phyloP scores from a whole-genome alignment of 73 alveolate species.

The Blepharisma stoltei region DNA sequence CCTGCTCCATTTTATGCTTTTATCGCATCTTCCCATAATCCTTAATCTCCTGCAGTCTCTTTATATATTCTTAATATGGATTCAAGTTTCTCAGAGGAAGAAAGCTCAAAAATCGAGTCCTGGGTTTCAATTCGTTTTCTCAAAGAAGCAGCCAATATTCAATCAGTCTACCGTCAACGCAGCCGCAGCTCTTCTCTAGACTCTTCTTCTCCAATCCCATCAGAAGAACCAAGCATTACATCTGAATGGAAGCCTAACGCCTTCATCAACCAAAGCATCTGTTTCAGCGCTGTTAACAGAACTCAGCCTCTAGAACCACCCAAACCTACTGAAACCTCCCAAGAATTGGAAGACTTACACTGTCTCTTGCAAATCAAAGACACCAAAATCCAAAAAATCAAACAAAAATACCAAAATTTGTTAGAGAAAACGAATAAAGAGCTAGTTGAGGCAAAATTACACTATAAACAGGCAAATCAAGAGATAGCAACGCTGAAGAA shows the following conservation, averaged over 20 bases:
- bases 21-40: too few relatives aligned
- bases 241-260: constrained; percentile 23
- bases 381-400: not conserved
- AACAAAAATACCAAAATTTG: not conserved
- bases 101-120: constrained; percentile 1
- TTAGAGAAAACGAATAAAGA: not conserved
- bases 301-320: not conserved
- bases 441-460: not conserved
- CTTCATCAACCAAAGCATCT: constrained; percentile 11
- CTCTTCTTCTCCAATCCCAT: constrained; percentile 16
- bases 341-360: constrained; percentile 3
- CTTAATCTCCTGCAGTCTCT: too few relatives aligned
- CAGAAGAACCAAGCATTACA: not conserved
- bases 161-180: constrained; percentile 13
- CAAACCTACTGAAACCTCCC: not conserved
- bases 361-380: not conserved
- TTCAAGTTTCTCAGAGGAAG: not conserved
- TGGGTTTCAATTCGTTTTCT: constrained; percentile 14
- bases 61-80: too few relatives aligned
- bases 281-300: not conserved
- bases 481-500: not conserved
- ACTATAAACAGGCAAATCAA: not conserved
- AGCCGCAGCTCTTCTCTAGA: constrained; percentile 11
- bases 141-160: not conserved
- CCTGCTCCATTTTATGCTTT: too few relatives aligned